Evolutionary conservation across 257 asterid genomes (phyloP).

Genomic region (Leptodermis oblonga): DNA sequence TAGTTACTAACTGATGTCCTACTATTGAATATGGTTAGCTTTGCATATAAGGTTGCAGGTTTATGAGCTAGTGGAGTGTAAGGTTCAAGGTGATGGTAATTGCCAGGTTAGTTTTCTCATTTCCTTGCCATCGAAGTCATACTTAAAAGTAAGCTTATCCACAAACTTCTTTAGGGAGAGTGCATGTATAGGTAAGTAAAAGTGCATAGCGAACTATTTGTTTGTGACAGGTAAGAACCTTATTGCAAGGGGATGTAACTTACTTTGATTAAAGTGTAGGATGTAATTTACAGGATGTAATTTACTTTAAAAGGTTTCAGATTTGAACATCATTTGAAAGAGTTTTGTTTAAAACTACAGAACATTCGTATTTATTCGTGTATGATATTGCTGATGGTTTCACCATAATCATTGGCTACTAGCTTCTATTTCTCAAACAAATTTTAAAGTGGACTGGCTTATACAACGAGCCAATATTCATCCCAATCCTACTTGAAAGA

Average conservation of each 20-base stretch:
- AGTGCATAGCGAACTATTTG: too few relatives aligned
- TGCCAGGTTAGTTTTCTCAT: constrained; percentile 66
- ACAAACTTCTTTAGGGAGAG: not conserved
- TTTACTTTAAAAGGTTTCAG: not conserved
- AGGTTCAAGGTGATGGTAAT: constrained; percentile 95
- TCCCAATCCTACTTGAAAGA: not conserved
- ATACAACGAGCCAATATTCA: not conserved
- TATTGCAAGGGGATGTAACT: not conserved
- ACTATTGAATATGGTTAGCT: constrained; percentile 12
- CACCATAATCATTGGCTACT: not conserved
- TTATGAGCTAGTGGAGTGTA: constrained; percentile 76
- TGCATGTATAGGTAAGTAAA: not conserved
- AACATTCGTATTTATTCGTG: not conserved
- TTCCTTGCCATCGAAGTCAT: constrained; percentile 1
- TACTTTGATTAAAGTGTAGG: not conserved
- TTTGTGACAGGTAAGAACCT: not conserved
- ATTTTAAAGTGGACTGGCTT: not conserved
- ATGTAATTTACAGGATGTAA: not conserved
- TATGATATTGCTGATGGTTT: not conserved
- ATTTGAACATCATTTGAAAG: not conserved
- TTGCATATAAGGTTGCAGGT: constrained; percentile 62
- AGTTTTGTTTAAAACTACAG: not conserved
- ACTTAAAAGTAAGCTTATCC: constrained; percentile 5
- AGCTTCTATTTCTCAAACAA: not conserved
- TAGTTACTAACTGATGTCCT: not conserved